Evolutionary conservation across 208 protist species (phyloP).

Genomic region (Lotmaria passim): DNA sequence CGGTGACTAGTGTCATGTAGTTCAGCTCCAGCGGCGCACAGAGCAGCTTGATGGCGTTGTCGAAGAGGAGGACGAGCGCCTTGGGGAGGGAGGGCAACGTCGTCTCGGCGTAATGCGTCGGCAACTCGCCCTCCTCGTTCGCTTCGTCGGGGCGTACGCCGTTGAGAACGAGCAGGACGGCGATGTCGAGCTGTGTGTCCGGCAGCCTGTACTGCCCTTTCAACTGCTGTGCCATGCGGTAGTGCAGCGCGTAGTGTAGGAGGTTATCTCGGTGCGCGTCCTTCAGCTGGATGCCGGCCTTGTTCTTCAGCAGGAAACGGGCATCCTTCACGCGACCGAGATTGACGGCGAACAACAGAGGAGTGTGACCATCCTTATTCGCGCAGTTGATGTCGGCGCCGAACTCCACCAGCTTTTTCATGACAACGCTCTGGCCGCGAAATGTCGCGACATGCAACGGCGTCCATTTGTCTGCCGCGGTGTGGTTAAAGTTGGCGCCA

Average conservation of each 20-base stretch:
- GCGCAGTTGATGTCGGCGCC: constrained; percentile 60
- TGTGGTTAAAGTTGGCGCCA: constrained; percentile 38
- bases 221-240: constrained; percentile 57
- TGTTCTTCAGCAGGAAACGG: constrained; percentile 46
- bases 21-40: constrained; percentile 42
- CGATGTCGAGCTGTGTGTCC: constrained; percentile 65
- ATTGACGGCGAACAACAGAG: constrained; percentile 59
- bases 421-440: constrained; percentile 39
- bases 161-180: constrained; percentile 51
- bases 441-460: constrained; percentile 71
- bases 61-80: constrained; percentile 38
- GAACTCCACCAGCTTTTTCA: constrained; percentile 44
- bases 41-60: constrained; percentile 31
- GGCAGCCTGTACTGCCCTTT: constrained; percentile 67
- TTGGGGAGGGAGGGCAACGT: constrained; percentile 47
- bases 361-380: constrained; percentile 42
- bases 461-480: constrained; percentile 54
- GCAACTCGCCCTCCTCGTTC: constrained; percentile 39
- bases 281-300: constrained; percentile 33
- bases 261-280: constrained; percentile 49
- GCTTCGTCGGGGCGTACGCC: constrained; percentile 32
- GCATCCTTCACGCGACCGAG: constrained; percentile 53
- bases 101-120: constrained; percentile 34
- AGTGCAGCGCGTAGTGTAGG: constrained; percentile 69
- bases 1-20: constrained; percentile 51